Evolutionary conservation across 2,329 filamentous ascomycete genomes (phyloP).

Genomic region (Thielaviopsis euricoi): DNA sequence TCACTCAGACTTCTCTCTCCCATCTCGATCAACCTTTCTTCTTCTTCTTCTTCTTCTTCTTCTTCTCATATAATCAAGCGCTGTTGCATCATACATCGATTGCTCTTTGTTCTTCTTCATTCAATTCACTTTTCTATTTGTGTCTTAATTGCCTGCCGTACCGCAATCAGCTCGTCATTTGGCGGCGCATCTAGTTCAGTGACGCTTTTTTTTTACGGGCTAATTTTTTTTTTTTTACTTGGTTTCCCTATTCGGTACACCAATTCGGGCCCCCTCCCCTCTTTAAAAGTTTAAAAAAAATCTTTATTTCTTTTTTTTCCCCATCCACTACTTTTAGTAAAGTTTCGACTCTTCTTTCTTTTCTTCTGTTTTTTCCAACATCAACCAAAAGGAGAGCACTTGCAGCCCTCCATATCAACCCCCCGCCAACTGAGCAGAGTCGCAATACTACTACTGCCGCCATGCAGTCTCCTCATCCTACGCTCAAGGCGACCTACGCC

Average conservation of each 20-base stretch:
- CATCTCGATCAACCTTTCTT: neutral
- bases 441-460: neutral
- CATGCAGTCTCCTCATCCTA: constrained; percentile 23
- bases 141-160: neutral
- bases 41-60: too few relatives aligned
- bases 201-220: neutral
- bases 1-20: neutral
- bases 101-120: neutral
- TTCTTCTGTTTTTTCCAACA: neutral
- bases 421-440: neutral
- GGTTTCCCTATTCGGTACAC: neutral
- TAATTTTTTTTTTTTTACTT: neutral
- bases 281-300: neutral
- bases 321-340: neutral
- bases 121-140: neutral
- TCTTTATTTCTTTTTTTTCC: neutral
- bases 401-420: neutral
- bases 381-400: neutral
- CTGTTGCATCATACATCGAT: neutral
- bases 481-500: constrained; percentile 35
- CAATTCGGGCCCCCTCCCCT: neutral
- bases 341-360: neutral
- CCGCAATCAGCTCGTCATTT: neutral
- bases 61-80: neutral
- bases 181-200: neutral